Evolutionary conservation across 1,139 yeast species (phyloP), one percentile per base, ranked within the genome.

Genomic region (Protomyces arabidopsidicola): DNA sequence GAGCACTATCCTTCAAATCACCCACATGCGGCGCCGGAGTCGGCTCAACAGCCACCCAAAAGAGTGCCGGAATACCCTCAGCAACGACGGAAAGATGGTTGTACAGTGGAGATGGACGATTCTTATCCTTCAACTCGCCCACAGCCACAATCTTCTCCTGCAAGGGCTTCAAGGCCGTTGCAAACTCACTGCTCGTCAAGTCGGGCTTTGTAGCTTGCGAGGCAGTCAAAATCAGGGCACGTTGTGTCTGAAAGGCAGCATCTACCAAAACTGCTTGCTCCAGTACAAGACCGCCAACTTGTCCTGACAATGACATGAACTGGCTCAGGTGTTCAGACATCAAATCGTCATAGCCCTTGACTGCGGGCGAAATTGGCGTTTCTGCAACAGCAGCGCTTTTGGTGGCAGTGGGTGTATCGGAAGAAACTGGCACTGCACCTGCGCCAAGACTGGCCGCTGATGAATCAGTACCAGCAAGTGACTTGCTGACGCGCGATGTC

Each of bases 1-100:
- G 93, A 48, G 97, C 90, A 51, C 95, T 84, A 71, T 95, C 98
- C 73, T 87, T 88, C 76, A 86, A 88, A 69, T 91, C 97, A 2
- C 87, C 83, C 67, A 95, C 82, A 69, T 81, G 83, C 0, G 90
- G 83, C 18, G 85, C 84, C 0, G 90, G 88, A 12, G 85, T 83
- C 3, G 91, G 85, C 2, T 81, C 83, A 16, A 84, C 82, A 24
- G 88, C 84, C 67, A 91, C 82, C 99, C 99, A 95, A 20, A 96
- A 95, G 67, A 91, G 79, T 2, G 89, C 90, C 4, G 96, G 91
- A 6, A 88, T 84, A 60, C 97, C 97, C 73, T 93, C 98, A 48
- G 91, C 83, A 59, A 95, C 79, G 1, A 97, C 83, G 70, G 87
- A 89, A 74, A 93, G 81, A 72, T 88, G 90, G 72, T 88, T 84